phyloP scores from a whole-genome alignment of 495 filamentous ascomycete species.

The Xylaria curta region DNA sequence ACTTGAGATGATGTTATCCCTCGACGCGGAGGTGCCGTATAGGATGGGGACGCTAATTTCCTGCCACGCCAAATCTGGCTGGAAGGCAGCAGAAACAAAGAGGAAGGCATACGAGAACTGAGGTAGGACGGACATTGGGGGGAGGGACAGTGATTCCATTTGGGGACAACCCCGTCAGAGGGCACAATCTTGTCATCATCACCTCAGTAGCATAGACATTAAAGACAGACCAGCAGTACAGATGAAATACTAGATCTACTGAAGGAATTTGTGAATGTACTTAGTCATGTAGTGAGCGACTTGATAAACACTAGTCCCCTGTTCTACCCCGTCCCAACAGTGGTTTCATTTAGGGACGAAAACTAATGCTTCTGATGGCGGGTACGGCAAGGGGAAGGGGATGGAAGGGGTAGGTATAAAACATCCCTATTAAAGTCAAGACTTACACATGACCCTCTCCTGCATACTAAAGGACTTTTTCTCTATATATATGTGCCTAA shows the following conservation, averaged over 20 bases:
- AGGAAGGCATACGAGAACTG: conserved; percentile 2
- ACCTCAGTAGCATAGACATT: conserved; percentile 28
- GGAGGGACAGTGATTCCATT: conserved; percentile 17
- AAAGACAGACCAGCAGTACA: conserved; percentile 21
- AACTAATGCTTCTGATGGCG: background rate
- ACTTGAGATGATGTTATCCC: conserved; percentile 12
- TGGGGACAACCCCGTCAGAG: conserved; percentile 10
- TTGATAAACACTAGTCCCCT: background rate
- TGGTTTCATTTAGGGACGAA: background rate
- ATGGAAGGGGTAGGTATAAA: background rate
- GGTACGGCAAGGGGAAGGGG: background rate
- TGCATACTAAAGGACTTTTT: background rate
- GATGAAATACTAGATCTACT: background rate
- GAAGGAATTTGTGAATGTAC: conserved; percentile 16
- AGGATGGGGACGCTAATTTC: background rate
- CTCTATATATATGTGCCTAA: background rate
- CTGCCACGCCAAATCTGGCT: conserved; percentile 5
- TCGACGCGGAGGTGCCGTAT: conserved; percentile 12
- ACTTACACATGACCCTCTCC: background rate
- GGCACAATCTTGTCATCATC: conserved; percentile 14
- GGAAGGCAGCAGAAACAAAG: conserved; percentile 11
- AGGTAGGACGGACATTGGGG: conserved; percentile 11
- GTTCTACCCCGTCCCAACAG: background rate
- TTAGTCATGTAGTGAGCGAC: background rate
- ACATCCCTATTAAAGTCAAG: background rate